Evolutionary conservation across 2,329 filamentous ascomycete genomes (phyloP), one percentile per base, ranked within the genome.

Genomic region (Endocalyx cinctus): DNA sequence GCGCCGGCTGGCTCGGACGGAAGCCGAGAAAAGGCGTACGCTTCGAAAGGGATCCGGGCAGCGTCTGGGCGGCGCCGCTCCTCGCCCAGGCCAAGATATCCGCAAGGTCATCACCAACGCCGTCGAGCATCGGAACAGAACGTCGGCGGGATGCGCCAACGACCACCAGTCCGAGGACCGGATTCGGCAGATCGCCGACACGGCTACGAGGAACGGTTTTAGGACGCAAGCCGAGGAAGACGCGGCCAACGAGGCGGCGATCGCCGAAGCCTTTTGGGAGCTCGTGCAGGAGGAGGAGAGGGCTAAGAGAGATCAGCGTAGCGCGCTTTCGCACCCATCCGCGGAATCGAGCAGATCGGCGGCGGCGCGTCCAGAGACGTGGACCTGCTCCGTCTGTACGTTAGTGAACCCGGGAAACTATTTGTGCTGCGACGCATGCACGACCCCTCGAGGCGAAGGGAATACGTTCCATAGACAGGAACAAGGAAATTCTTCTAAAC

Each of bases 221-320:
- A 76, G 74, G 39, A 96, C 88, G 0, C 77, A 85, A 50, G 87
- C 87, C 0, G 87, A 94, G 45, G 85, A 94, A 55, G 87, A 95
- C 35, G 82, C 88, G 47, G 89, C 87, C 4, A 94, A 95, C 48
- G 87, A 95, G 35, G 72, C 77, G 16, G 89, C 89, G 5, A 94
- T 95, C 40, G 79, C 87, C 33, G 79, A 89, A 51, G 88, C 88
- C 0, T 67, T 94, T 19, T 88, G 86, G 66, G 89, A 96, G 50
- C 67, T 95, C 13, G 82, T 92, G 17, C 84, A 94, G 52, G 80
- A 94, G 54, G 88, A 94, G 41, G 75, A 84, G 41, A 62, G 58
- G 41, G 51, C 51, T 25, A 71, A 69, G 46, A 73, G 78, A 42
- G 75, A 77, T n/a, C n/a, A n/a, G n/a, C n/a, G n/a, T n/a, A n/a